A percentile compares a stretch with the other conserved stretches of the same genome.
Conservation (phyloP, 1,139 yeast species). For the Suhomyces terraborum region DNA sequence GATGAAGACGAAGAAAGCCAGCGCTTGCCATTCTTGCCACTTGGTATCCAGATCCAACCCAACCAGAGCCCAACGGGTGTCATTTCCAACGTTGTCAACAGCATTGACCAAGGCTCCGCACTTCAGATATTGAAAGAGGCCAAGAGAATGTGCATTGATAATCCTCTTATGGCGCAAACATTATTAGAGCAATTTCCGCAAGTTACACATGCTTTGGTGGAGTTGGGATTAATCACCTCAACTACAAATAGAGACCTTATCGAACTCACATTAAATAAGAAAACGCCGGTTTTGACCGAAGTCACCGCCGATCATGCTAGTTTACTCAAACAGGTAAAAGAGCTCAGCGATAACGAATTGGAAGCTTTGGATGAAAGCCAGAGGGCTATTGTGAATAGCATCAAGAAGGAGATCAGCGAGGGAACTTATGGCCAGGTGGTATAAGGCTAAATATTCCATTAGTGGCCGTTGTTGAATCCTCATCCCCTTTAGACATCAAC, state of each 20-base stretch:
- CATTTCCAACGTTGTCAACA: slow-evolving; percentile 58
- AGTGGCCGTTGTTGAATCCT: no score
- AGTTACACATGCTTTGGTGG: slow-evolving; percentile 78
- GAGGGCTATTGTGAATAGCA: slow-evolving; percentile 36
- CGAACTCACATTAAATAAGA: slow-evolving; percentile 41
- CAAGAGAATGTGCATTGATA: slow-evolving; percentile 59
- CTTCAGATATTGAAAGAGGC: slow-evolving; percentile 61
- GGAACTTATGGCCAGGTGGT: slow-evolving; percentile 47
- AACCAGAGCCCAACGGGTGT: slow-evolving; percentile 60
- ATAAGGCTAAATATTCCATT: not conserved
- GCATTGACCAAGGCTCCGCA: slow-evolving; percentile 59
- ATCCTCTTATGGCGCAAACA: slow-evolving; percentile 64
- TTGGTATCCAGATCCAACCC: slow-evolving; percentile 53
- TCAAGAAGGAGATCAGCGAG: slow-evolving; percentile 43
- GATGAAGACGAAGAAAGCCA: slow-evolving; percentile 16
- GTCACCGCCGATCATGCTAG: slow-evolving; percentile 51
- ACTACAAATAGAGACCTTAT: slow-evolving; percentile 58
- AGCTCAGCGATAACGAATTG: slow-evolving; percentile 66
- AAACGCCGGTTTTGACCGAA: slow-evolving; percentile 41
- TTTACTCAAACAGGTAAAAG: slow-evolving; percentile 56
- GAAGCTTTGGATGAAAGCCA: slow-evolving; percentile 62
- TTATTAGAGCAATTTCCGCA: slow-evolving; percentile 75
- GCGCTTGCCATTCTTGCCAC: slow-evolving; percentile 46
- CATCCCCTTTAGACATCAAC: no score
- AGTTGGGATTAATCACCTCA: slow-evolving; percentile 64